Base-by-base conservation (phyloP, 2,329 filamentous ascomycete genomes). In the Hymenoscyphus scutula region DNA sequence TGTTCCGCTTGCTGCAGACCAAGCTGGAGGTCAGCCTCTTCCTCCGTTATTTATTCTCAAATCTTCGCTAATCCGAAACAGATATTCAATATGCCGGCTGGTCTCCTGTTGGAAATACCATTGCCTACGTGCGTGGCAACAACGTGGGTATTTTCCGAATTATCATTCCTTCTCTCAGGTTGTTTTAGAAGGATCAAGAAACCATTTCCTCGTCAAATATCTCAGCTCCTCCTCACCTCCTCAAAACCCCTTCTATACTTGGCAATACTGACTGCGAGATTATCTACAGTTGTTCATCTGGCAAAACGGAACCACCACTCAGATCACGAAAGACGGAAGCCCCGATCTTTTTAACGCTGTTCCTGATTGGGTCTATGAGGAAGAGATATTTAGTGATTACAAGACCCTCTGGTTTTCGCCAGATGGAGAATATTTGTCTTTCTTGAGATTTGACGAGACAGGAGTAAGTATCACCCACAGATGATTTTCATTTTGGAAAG, bases 61-160 rank as follows among this genome's bases (percentile, higher is more conserved):
- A 38, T 7, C 23, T 5, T 8, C 3, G 32, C 58, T 60, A 25
- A 60, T 54, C 13, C 19, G 13, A 56, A 32, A 15, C 10, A 61
- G 59, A 68, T 58, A 85, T 90, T 56, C 87, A 89, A 70, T 89
- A 88, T 67, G 88, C 88, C 2, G 78, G 81, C 61, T 84, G 88
- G 74, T 84, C 84, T 37, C 84, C 86, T 2, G 59, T 61, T 72
- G 82, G 84, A 23, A 79, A 84, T 51, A 75, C 80, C n/a, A 81
- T 90, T 65, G 87, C 85, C 1, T 90, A 89, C 70, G 87, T 90
- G 17, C 83, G 85, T 53, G 84, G 78, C 51, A 90, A 90, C 73
- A 81, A 90, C 70, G n/a, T n/a, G n/a, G n/a, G n/a, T n/a, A n/a
- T n/a, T n/a, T n/a, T n/a, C n/a, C n/a, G n/a, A n/a, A n/a, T n/a